Percentiles rank a stretch among this genome's conserved stretches.
Conservation (phyloP, 768 basidiomycete species). For the Collybia nuda region DNA sequence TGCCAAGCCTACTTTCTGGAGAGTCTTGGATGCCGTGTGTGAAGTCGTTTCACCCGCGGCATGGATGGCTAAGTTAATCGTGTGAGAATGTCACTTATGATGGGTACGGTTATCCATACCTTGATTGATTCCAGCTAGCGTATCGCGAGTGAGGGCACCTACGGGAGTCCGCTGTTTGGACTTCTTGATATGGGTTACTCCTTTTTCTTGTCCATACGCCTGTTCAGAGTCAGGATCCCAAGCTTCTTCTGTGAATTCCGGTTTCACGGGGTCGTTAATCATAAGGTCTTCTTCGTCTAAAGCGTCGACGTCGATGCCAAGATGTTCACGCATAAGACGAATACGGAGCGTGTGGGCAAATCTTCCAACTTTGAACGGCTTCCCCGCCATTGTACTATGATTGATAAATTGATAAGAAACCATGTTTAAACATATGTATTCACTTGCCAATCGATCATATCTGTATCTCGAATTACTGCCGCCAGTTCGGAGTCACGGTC, state of each 20-base stretch:
- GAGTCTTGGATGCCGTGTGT: conserved; percentile 30
- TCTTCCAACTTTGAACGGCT: conserved; percentile 92
- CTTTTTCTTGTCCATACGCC: conserved; percentile 39
- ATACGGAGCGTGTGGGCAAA: conserved; percentile 95
- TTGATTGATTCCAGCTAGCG: conserved; percentile 43
- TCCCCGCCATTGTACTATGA: conserved; percentile 86
- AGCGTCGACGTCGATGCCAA: conserved; percentile 92
- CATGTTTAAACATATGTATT: background rate
- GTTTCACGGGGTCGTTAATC: conserved; percentile 48
- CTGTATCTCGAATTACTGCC: conserved; percentile 91
- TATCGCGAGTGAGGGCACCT: conserved; percentile 32
- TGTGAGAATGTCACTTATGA: background rate
- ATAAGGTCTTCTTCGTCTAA: conserved; percentile 75
- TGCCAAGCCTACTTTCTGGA: conserved; percentile 44
- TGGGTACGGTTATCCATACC: conserved; percentile 34
- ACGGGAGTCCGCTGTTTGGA: conserved; percentile 32
- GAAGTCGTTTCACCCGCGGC: conserved; percentile 36
- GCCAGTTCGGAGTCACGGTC: conserved; percentile 97
- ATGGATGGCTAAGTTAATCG: conserved; percentile 32
- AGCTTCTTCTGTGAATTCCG: conserved; percentile 50
- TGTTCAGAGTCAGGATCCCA: conserved; percentile 82
- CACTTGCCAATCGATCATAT: conserved; percentile 88
- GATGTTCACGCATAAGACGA: conserved; percentile 94
- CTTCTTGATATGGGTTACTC: conserved; percentile 41
- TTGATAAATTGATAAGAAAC: background rate